Evolutionary conservation across 345 rosid species (phyloP).

Genomic region (Anacardium occidentale): DNA sequence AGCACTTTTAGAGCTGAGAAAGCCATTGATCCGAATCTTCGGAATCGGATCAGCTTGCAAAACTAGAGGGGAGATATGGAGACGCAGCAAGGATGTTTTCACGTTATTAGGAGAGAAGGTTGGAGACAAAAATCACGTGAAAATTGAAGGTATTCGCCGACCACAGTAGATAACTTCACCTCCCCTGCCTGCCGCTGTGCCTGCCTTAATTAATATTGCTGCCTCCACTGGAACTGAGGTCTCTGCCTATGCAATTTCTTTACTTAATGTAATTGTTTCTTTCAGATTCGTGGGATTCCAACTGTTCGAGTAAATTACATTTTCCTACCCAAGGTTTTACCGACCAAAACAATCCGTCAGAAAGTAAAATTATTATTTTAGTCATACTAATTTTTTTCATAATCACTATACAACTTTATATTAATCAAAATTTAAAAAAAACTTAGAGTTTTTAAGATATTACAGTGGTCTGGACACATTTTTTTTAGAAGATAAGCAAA

Average conservation of each 20-base stretch:
- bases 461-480: too few relatives aligned
- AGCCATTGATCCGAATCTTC: too few relatives aligned
- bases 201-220: slow-evolving; percentile 18
- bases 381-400: too few relatives aligned
- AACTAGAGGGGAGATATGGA: neutral
- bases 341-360: too few relatives aligned
- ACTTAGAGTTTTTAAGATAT: too few relatives aligned
- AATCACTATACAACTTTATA: too few relatives aligned
- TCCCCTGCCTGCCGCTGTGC: neutral
- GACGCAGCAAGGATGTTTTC: neutral
- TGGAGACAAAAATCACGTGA: slow-evolving; percentile 24
- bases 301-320: too few relatives aligned
- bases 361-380: too few relatives aligned
- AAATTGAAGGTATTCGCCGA: slow-evolving; percentile 21
- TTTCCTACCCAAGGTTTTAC: too few relatives aligned
- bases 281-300: neutral
- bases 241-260: neutral
- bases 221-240: neutral
- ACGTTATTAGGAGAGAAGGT: neutral
- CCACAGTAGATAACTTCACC: neutral
- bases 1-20: slow-evolving; percentile 5
- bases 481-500: too few relatives aligned
- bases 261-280: neutral
- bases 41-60: too few relatives aligned
- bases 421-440: too few relatives aligned